Conservation (phyloP, 1,284 basidiomycete species). For the Cystobasidium sp. region DNA sequence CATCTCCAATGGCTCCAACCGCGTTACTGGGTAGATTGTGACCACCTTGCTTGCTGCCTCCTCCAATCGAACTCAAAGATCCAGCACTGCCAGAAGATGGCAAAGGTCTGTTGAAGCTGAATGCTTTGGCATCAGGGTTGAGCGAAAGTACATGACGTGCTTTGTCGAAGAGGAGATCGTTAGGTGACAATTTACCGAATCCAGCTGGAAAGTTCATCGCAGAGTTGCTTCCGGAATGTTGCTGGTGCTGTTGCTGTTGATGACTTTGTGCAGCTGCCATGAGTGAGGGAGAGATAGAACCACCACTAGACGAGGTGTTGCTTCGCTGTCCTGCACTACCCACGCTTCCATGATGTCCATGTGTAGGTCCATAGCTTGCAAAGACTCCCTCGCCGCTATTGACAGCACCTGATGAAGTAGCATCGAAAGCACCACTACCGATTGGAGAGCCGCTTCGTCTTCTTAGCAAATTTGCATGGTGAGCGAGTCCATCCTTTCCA, state of each 20-base stretch:
- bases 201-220: slow-evolving; percentile 4
- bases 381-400: slow-evolving; percentile 1
- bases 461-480: not conserved
- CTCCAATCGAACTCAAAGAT: slow-evolving; percentile 21
- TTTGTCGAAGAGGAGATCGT: slow-evolving; percentile 65
- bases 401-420: not conserved
- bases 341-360: slow-evolving; percentile 13
- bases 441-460: slow-evolving; percentile 4
- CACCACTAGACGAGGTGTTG: slow-evolving; percentile 28
- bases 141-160: slow-evolving; percentile 61
- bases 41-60: not conserved
- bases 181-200: slow-evolving; percentile 24
- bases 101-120: slow-evolving; percentile 59
- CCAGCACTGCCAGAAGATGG: slow-evolving; percentile 38
- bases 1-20: slow-evolving; percentile 18
- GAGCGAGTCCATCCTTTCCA: slow-evolving; percentile 3
- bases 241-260: not conserved
- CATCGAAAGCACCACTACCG: slow-evolving; percentile 7
- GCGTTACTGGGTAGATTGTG: slow-evolving; percentile 16
- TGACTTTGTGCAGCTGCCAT: not conserved
- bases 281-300: slow-evolving; percentile 18
- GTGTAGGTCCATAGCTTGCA: not conserved
- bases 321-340: slow-evolving; percentile 22
- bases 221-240: not conserved
- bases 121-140: slow-evolving; percentile 82